Percentiles rank a stretch among this genome's conserved stretches.
Conservation (phyloP, 768 basidiomycete genomes). For the Crepidotus variabilis region DNA sequence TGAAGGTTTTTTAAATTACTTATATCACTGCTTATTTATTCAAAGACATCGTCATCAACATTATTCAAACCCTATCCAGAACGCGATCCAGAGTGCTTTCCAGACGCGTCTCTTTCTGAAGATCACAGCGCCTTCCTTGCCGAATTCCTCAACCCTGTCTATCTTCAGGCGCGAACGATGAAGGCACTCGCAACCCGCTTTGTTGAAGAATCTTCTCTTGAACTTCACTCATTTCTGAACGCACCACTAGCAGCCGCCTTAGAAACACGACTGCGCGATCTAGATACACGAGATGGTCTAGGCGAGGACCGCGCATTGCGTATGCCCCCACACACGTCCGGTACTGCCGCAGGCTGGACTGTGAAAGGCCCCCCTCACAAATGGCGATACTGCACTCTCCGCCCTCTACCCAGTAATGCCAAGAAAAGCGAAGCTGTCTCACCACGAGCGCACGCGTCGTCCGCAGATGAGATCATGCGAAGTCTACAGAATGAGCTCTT, state of each 20-base stretch:
- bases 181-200: conserved; percentile 78
- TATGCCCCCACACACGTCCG: conserved; percentile 69
- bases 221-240: conserved; percentile 83
- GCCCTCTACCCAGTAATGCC: conserved; percentile 26
- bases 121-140: conserved; percentile 70
- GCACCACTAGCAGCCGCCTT: conserved; percentile 65
- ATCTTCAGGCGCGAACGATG: conserved; percentile 81
- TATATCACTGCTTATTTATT: conserved; percentile 9
- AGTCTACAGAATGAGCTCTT: conserved; percentile 76
- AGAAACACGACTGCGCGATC: conserved; percentile 57
- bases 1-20: conserved; percentile 10
- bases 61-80: conserved; percentile 53
- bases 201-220: conserved; percentile 80
- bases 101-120: conserved; percentile 49
- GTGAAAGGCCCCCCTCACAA: conserved; percentile 90
- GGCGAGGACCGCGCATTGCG: conserved; percentile 45
- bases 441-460: conserved; percentile 48
- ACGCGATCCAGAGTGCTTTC: conserved; percentile 43
- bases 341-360: conserved; percentile 57
- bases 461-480: conserved; percentile 57
- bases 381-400: conserved; percentile 84
- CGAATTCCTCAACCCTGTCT: conserved; percentile 85
- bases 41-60: conserved; percentile 60
- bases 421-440: conserved; percentile 42
- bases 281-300: conserved; percentile 63